These are phyloP conservation scores for Eragrostis tef DNA, from an alignment of 202 grass and related monocot genomes.

Conservation along the genomic window DNA sequence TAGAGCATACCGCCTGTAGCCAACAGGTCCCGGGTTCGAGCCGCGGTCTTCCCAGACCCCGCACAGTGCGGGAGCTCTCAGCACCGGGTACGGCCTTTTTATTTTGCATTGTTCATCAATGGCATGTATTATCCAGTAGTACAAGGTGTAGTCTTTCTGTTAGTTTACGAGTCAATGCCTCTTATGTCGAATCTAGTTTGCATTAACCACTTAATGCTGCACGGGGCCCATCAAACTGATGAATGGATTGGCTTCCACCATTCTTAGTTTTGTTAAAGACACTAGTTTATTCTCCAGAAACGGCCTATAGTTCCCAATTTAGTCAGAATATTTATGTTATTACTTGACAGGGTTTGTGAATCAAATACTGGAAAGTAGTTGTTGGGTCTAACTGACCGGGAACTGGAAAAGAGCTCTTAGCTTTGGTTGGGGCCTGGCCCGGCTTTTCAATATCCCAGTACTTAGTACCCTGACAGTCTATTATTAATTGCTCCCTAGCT, in stretches of 20 bases:
- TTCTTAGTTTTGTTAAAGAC: not conserved
- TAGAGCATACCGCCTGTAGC: no score
- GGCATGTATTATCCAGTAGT: constrained; percentile 16
- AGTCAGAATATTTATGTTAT: not conserved
- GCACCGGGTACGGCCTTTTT: no score
- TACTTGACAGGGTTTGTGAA: not conserved
- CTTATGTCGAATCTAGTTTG: constrained; percentile 31
- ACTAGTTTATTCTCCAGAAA: not conserved
- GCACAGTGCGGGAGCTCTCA: no score
- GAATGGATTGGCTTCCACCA: not conserved
- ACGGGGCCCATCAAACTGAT: not conserved
- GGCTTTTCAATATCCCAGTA: not conserved
- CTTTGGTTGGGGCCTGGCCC: not conserved
- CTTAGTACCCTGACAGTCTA: not conserved
- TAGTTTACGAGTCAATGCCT: constrained; percentile 6
- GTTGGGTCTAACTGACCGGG: not conserved
- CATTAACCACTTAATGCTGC: constrained; percentile 9
- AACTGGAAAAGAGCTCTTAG: not conserved
- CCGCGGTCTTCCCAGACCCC: no score
- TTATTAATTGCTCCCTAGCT: constrained; percentile 10
- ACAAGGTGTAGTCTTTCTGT: no score
- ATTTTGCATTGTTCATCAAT: constrained; percentile 15
- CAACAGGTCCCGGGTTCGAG: no score
- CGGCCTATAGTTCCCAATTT: not conserved
- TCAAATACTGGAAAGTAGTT: constrained; percentile 4